Evolutionary conservation across 176 grass and related monocot species (phyloP).

Genomic region (Triticum dicoccoides): DNA sequence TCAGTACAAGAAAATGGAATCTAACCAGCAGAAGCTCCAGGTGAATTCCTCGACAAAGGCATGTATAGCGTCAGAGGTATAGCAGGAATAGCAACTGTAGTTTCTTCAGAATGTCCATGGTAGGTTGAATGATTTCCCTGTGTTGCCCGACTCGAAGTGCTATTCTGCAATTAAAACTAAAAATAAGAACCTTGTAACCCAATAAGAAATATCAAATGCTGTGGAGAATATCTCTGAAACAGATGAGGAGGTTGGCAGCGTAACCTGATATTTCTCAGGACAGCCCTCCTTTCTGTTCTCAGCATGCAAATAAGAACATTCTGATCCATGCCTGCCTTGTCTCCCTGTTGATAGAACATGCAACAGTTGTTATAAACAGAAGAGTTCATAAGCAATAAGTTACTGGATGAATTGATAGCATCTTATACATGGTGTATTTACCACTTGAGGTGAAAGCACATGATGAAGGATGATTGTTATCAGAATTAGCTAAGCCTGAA

Average conservation of each 20-base stretch:
- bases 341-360: slow-evolving; percentile 8
- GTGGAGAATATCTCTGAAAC: background rate
- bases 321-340: slow-evolving; percentile 8
- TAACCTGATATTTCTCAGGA: slow-evolving; percentile 45
- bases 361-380: slow-evolving; percentile 24
- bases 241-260: background rate
- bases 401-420: slow-evolving; percentile 10
- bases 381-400: background rate
- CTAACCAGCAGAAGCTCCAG: slow-evolving; percentile 45
- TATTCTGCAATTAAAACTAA: slow-evolving; percentile 32
- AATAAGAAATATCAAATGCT: slow-evolving; percentile 7
- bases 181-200: slow-evolving; percentile 25
- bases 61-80: slow-evolving; percentile 53
- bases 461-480: background rate
- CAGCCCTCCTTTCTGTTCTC: slow-evolving; percentile 22
- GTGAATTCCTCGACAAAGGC: slow-evolving; percentile 39
- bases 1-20: slow-evolving; percentile 8
- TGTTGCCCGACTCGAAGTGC: slow-evolving; percentile 2
- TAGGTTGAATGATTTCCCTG: slow-evolving; percentile 20
- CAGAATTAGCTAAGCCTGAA: slow-evolving; percentile 32
- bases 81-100: slow-evolving; percentile 49
- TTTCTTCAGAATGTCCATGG: slow-evolving; percentile 30
- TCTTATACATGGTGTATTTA: slow-evolving; percentile 26
- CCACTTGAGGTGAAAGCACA: slow-evolving; percentile 29
- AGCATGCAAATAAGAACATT: slow-evolving; percentile 38